Conservation (phyloP, 2,329 filamentous ascomycete genomes). For the Hymenoscyphus repandus region DNA sequence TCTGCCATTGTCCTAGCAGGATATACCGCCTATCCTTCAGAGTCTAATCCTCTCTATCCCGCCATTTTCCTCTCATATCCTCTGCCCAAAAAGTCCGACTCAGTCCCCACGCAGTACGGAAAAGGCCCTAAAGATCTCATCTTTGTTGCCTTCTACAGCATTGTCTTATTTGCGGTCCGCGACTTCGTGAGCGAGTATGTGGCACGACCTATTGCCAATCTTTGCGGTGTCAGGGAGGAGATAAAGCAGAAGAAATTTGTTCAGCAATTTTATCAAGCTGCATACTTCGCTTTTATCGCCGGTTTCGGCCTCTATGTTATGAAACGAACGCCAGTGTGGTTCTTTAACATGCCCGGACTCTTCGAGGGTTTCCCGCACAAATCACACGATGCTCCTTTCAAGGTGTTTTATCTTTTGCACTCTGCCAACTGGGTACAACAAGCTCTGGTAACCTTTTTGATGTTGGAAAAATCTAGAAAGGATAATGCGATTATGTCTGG, state of each 20-base stretch:
- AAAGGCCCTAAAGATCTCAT: conserved; percentile 81
- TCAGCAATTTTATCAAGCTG: conserved; percentile 89
- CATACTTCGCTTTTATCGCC: conserved; percentile 81
- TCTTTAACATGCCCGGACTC: conserved; percentile 88
- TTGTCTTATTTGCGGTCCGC: conserved; percentile 86
- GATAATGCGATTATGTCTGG: conserved; percentile 90
- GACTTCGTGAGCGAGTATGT: conserved; percentile 94
- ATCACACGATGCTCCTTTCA: conserved; percentile 74
- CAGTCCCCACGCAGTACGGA: conserved; percentile 67
- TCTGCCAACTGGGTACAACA: conserved; percentile 95
- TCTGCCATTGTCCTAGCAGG: too few relatives aligned
- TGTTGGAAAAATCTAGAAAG: conserved; percentile 88
- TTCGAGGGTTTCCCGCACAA: conserved; percentile 83
- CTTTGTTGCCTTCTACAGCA: conserved; percentile 82
- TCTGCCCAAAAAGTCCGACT: conserved; percentile 46
- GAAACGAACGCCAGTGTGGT: conserved; percentile 85
- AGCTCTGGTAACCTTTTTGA: conserved; percentile 79
- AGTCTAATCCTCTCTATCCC: conserved; percentile 71
- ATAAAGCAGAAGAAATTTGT: conserved; percentile 87
- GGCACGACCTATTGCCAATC: conserved; percentile 69
- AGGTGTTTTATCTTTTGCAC: conserved; percentile 92
- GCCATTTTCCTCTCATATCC: conserved; percentile 90
- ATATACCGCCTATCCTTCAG: too few relatives aligned
- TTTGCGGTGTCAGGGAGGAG: conserved; percentile 62
- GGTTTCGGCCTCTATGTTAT: conserved; percentile 87